Base-by-base conservation (phyloP, 495 filamentous ascomycete genomes). In the Choiromyces venosus region DNA sequence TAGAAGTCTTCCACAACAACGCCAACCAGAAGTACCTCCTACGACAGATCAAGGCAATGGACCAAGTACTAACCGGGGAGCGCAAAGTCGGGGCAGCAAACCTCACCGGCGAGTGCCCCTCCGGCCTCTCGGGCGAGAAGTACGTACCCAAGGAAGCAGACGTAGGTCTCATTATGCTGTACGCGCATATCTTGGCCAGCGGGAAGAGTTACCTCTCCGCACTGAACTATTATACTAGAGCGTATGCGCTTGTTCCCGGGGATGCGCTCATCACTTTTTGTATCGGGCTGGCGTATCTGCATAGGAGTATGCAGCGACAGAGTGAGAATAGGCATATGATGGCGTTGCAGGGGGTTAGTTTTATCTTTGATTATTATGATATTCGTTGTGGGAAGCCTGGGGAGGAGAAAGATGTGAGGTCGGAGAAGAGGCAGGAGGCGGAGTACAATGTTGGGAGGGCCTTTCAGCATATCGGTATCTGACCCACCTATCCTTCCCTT, bases 201-300 rank as follows among this genome's bases (percentile, higher is more conserved):
- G 90, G 90, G 10, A 91, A 88, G 72, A 91, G 89, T 74, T 95
- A 95, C 83, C 85, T 87, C 3, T 90, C 90, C 61, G 92, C 96
- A 1, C 83, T 99, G 35, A 94, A 94, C 72, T 98, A 97, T 83
- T 96, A 96, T 76, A 89, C 92, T 74, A 91, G 95, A 61, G 96
- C 94, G 6, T 90, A 91, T 66, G 89, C 91, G 0, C 82, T 97
- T 0, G 89, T 93, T 77, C 91, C 91, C 3, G 76, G 87, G 21
- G 96, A 97, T 78, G 86, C 89, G 6, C 86, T 90, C 61, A 87
- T 97, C 72, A 90, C 92, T 76, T 89, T 99, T 37, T 87, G 83
- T 73, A 85, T 91, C 18, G 90, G 86, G 2, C 86, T 96, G 37
- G 89, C 88, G 33, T 97, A 93, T 81, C 85, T 97, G 61, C 91